A percentile compares a stretch with the other conserved stretches of the same genome.
phyloP scores from a whole-genome alignment of 768 basidiomycete species.

The Mycena rosella region DNA sequence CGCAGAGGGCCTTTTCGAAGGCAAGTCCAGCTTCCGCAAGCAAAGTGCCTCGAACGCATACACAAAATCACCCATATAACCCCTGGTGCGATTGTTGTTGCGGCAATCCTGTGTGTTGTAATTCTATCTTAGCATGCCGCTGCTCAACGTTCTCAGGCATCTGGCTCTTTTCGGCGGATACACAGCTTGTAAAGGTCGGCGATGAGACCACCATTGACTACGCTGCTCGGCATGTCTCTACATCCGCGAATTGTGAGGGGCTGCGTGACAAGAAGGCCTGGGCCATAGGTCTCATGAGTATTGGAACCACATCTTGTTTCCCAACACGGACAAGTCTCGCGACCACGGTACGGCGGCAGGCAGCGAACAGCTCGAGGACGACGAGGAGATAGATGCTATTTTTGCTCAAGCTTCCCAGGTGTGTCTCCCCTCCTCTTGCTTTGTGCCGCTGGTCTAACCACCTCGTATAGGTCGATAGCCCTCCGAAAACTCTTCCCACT shows the following conservation, averaged over 20 bases:
- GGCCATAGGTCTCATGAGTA: slow-evolving; percentile 2
- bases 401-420: neutral
- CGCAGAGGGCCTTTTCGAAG: neutral
- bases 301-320: slow-evolving; percentile 14
- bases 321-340: slow-evolving; percentile 5
- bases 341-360: neutral
- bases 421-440: too few species aligned
- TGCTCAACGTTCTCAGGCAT: neutral
- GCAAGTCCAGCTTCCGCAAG: slow-evolving; percentile 6
- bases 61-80: neutral
- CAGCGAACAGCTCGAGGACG: neutral
- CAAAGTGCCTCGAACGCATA: neutral
- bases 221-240: neutral
- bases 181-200: neutral
- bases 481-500: too few species aligned
- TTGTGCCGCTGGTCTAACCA: too few species aligned
- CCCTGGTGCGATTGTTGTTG: neutral
- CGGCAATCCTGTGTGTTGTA: neutral
- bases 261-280: slow-evolving; percentile 1
- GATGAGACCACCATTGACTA: slow-evolving; percentile 16
- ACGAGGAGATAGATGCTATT: neutral
- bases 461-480: too few species aligned
- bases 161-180: slow-evolving; percentile 6
- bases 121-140: neutral
- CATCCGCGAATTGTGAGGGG: slow-evolving; percentile 3